A percentile compares a stretch with the other conserved stretches of the same genome.
These are phyloP conservation scores for Dalbergia cochinchinensis DNA, from an alignment of 306 rosid genomes.

Conservation along the genomic window DNA sequence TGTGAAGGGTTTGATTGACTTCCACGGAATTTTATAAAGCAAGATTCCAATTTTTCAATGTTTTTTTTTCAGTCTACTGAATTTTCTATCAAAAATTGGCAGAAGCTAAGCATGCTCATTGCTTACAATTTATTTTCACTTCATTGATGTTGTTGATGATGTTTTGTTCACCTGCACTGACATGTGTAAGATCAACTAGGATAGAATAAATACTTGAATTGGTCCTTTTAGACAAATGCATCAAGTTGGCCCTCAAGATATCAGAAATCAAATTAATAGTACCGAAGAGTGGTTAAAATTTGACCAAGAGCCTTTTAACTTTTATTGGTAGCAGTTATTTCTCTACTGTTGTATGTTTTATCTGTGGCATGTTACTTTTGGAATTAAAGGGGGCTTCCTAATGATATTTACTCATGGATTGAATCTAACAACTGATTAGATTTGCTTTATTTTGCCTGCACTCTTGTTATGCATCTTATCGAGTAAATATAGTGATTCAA, in stretches of 20 bases:
- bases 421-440: conserved; percentile 3
- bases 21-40: not conserved
- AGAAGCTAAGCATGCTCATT: not conserved
- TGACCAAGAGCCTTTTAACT: not conserved
- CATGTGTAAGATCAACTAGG: conserved; percentile 7
- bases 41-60: not conserved
- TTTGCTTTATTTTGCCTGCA: not conserved
- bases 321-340: not conserved
- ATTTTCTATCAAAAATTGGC: not conserved
- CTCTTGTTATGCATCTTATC: not conserved
- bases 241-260: not conserved
- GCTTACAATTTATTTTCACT: not conserved
- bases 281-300: not conserved
- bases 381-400: not conserved
- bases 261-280: not conserved
- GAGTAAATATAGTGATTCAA: not conserved
- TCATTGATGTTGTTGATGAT: not conserved
- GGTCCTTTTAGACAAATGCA: no score
- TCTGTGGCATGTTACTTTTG: not conserved
- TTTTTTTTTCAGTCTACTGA: not conserved
- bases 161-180: not conserved
- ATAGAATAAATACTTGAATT: not conserved
- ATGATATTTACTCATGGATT: conserved; percentile 22
- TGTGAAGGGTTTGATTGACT: conserved; percentile 1
- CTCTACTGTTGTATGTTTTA: not conserved